Evolutionary conservation across 2,329 filamentous ascomycete species (phyloP).

Genomic region (Verticillium alfalfae): DNA sequence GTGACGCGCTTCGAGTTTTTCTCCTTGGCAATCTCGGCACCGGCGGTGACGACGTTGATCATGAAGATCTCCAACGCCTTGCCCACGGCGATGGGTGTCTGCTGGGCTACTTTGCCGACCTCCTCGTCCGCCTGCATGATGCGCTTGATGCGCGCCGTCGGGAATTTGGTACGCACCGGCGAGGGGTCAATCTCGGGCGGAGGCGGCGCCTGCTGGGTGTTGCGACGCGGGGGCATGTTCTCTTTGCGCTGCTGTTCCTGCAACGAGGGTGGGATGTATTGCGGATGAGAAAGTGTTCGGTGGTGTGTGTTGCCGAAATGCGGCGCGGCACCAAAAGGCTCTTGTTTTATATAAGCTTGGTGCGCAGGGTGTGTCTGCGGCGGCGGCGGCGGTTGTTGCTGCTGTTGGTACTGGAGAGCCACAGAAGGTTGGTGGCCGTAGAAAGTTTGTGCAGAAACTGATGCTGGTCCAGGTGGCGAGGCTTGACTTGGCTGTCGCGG

Average conservation of each 20-base stretch:
- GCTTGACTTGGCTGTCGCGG: neutral
- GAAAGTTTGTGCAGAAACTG: neutral
- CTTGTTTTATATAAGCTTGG: constrained; percentile 2
- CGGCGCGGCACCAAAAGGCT: neutral
- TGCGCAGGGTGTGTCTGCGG: constrained; percentile 4
- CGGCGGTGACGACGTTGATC: constrained; percentile 86
- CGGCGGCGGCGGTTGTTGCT: neutral
- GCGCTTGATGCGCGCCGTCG: constrained; percentile 93
- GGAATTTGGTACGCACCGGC: constrained; percentile 90
- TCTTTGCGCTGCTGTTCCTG: constrained; percentile 11
- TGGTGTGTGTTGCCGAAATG: constrained; percentile 10
- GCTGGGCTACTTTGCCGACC: constrained; percentile 95
- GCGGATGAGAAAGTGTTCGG: constrained; percentile 6
- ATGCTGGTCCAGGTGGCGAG: neutral
- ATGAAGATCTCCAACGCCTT: constrained; percentile 98
- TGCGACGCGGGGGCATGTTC: constrained; percentile 33
- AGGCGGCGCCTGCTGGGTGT: constrained; percentile 27
- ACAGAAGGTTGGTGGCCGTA: constrained; percentile 3
- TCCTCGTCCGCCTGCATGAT: constrained; percentile 99
- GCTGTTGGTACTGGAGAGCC: neutral
- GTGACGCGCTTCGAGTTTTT: constrained; percentile 87
- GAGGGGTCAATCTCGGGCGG: constrained; percentile 50
- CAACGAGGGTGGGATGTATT: constrained; percentile 13
- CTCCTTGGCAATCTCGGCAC: constrained; percentile 74
- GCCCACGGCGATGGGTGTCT: constrained; percentile 90